Evolutionary conservation across 768 basidiomycete species (phyloP).

Genomic region (Pleurotus platypus): DNA sequence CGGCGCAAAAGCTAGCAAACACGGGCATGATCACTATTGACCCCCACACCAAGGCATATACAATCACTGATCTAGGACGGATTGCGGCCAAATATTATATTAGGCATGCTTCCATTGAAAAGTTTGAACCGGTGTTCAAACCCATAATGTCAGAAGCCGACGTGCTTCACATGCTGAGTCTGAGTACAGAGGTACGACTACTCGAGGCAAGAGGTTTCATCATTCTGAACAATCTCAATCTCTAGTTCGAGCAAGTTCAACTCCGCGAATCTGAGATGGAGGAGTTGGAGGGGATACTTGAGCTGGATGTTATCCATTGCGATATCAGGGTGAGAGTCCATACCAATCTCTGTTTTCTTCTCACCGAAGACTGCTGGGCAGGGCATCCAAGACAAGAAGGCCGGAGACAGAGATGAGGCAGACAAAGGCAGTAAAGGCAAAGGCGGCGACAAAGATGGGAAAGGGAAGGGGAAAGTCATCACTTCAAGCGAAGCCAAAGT

Average conservation of each 20-base stretch:
- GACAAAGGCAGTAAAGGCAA: too few species aligned
- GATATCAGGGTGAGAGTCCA: slow-evolving; percentile 60
- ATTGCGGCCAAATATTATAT: slow-evolving; percentile 98
- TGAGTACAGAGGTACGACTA: slow-evolving; percentile 78
- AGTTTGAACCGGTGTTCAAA: slow-evolving; percentile 77
- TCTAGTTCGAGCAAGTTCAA: slow-evolving; percentile 92
- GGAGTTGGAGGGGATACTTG: slow-evolving; percentile 73
- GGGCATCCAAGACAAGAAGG: slow-evolving; percentile 5
- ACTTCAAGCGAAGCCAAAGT: slow-evolving; percentile 72
- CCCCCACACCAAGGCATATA: slow-evolving; percentile 49
- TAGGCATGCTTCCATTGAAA: slow-evolving; percentile 77
- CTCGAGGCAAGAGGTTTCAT: background rate
- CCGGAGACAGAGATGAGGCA: too few species aligned
- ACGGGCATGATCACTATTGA: slow-evolving; percentile 84
- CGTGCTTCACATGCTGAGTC: slow-evolving; percentile 78
- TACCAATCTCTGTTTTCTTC: background rate
- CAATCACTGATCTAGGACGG: slow-evolving; percentile 86
- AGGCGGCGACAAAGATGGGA: too few species aligned
- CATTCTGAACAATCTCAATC: background rate
- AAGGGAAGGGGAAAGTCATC: slow-evolving; percentile 14
- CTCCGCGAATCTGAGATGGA: slow-evolving; percentile 84
- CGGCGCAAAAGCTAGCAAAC: slow-evolving; percentile 64
- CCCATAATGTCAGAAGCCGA: slow-evolving; percentile 92
- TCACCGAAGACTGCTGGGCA: slow-evolving; percentile 39
- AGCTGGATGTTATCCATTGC: slow-evolving; percentile 57